Conservation (phyloP, 169 alveolate genomes). For the Toxoplasma gondii region DNA sequence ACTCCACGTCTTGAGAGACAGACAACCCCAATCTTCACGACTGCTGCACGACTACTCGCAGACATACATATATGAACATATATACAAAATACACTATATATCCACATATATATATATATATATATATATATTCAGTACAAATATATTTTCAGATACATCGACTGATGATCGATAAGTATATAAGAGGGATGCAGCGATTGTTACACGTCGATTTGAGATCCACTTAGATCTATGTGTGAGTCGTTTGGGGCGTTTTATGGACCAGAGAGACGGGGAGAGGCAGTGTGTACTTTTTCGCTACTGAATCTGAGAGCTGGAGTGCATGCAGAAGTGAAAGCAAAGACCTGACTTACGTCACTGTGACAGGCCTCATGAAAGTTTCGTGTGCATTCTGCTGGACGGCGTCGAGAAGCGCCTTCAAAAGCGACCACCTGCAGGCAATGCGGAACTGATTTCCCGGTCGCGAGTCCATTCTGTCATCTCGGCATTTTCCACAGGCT, state of each 20-base stretch:
- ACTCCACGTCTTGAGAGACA: no score
- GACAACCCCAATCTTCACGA: no score
- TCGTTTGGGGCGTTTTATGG: no score
- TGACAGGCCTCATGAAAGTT: background rate
- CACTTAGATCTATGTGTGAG: background rate
- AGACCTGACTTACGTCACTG: background rate
- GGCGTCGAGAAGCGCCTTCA: background rate
- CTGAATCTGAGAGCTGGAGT: background rate
- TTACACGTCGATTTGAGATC: background rate
- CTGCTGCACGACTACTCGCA: no score
- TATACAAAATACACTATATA: no score
- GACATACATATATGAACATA: no score
- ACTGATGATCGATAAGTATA: no score
- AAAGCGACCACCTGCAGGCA: background rate
- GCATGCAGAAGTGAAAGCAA: background rate
- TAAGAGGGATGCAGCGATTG: no score
- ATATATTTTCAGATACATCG: no score
- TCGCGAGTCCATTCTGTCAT: background rate
- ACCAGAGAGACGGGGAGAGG: no score
- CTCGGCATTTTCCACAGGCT: background rate
- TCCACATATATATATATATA: background rate
- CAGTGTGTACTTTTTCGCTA: no score
- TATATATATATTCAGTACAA: background rate
- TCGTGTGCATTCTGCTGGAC: background rate
- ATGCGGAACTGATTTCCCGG: background rate